Percentiles rank a stretch among this genome's conserved stretches.
phyloP scores from a whole-genome alignment of 169 alveolate species.

The Plasmodium vivax region DNA sequence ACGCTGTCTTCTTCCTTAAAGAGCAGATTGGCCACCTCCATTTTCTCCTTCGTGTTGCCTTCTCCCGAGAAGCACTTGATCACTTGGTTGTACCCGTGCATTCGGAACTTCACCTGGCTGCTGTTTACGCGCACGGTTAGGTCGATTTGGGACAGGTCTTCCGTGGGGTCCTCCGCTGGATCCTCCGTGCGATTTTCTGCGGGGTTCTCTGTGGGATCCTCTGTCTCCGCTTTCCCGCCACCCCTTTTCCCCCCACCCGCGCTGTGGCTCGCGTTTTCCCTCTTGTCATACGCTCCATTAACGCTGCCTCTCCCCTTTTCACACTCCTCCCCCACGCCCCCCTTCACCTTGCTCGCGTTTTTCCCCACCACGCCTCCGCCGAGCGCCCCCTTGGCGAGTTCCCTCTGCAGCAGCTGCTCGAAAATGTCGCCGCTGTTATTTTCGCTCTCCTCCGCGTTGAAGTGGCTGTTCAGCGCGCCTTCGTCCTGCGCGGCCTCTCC shows the following conservation, averaged over 20 bases:
- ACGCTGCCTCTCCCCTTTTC: neutral
- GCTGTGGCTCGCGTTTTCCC: neutral
- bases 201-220: neutral
- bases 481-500: neutral
- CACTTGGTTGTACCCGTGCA: conserved; percentile 58
- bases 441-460: conserved; percentile 20
- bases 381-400: conserved; percentile 68
- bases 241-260: neutral
- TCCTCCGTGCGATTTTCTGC: no score
- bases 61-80: conserved; percentile 6
- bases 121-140: conserved; percentile 24
- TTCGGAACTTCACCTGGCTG: conserved; percentile 18
- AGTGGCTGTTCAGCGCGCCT: conserved; percentile 24
- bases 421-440: conserved; percentile 53
- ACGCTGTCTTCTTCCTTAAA: conserved; percentile 55
- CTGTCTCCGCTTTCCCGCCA: conserved; percentile 13
- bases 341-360: conserved; percentile 20
- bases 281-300: neutral
- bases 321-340: neutral
- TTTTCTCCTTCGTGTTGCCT: conserved; percentile 14
- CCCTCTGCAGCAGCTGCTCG: conserved; percentile 69
- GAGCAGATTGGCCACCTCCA: neutral
- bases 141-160: conserved; percentile 6
- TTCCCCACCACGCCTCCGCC: conserved; percentile 74
- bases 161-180: neutral